Percentiles rank a stretch among this genome's conserved stretches.
Evolutionary conservation across 352 stramenopile genomes (phyloP).

Genomic region (Phytopythium vexans): DNA sequence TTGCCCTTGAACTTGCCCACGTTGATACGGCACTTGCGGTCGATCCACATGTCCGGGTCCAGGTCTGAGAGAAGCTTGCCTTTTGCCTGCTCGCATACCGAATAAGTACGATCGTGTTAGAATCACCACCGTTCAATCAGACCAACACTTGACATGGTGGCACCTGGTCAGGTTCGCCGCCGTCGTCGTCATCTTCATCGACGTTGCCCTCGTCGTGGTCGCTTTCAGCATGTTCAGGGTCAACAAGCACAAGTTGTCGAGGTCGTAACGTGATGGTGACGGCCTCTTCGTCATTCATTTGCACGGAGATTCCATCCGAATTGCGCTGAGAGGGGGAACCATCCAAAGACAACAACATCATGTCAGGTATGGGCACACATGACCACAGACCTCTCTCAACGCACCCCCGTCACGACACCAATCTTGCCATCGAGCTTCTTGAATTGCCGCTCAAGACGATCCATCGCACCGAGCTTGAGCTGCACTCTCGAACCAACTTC

Average conservation of each 20-base stretch:
- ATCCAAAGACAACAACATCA: background rate
- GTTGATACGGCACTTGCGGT: slow-evolving; percentile 83
- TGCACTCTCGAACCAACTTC: slow-evolving; percentile 54
- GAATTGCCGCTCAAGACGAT: slow-evolving; percentile 50
- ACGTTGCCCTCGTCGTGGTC: slow-evolving; percentile 22
- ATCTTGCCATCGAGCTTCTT: slow-evolving; percentile 73
- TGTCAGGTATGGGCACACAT: slow-evolving; percentile 1
- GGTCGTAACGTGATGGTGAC: slow-evolving; percentile 50
- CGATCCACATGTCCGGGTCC: slow-evolving; percentile 88
- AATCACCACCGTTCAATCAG: background rate
- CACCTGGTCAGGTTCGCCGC: slow-evolving; percentile 15
- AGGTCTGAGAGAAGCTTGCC: slow-evolving; percentile 70
- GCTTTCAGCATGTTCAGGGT: slow-evolving; percentile 23
- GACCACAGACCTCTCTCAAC: slow-evolving; percentile 6
- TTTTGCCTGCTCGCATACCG: slow-evolving; percentile 31
- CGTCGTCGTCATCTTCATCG: slow-evolving; percentile 26
- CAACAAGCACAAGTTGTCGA: slow-evolving; percentile 39
- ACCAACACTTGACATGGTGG: slow-evolving; percentile 13
- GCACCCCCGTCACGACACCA: slow-evolving; percentile 56
- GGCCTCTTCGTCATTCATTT: slow-evolving; percentile 50
- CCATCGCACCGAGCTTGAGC: slow-evolving; percentile 42
- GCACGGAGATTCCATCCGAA: slow-evolving; percentile 38
- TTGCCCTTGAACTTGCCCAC: slow-evolving; percentile 86
- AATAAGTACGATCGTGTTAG: background rate
- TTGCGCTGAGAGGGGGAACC: slow-evolving; percentile 9